These are phyloP conservation scores for Trichothecium sympodiale DNA, from an alignment of 2,329 filamentous ascomycete genomes.

Conservation along the genomic window DNA sequence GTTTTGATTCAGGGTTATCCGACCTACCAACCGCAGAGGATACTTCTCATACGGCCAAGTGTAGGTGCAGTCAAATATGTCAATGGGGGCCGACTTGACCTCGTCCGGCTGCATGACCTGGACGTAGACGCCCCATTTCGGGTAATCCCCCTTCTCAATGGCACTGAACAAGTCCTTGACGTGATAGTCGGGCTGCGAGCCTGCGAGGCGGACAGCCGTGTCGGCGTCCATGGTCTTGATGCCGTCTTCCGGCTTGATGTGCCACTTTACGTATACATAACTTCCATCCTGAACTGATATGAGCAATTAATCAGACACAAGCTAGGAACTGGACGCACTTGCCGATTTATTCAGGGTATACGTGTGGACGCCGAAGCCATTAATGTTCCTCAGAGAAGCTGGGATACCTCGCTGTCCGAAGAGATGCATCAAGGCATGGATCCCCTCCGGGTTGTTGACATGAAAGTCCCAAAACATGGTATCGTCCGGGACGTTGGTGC, in stretches of 20 bases:
- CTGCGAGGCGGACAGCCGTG: too few species aligned
- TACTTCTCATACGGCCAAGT: conserved; percentile 55
- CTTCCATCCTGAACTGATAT: too few species aligned
- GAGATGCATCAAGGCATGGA: conserved; percentile 52
- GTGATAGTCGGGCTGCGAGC: conserved; percentile 37
- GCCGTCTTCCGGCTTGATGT: too few species aligned
- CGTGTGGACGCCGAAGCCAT: conserved; percentile 76
- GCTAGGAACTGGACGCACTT: too few species aligned
- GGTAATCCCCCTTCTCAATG: conserved; percentile 39
- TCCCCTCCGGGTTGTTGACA: conserved; percentile 48
- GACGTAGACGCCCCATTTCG: conserved; percentile 42
- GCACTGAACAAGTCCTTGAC: conserved; percentile 42
- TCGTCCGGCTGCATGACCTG: conserved; percentile 40
- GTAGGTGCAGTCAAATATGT: conserved; percentile 60
- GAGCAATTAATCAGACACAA: too few species aligned
- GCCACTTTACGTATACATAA: too few species aligned
- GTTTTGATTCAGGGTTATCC: conserved; percentile 54
- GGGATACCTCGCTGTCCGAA: conserved; percentile 65
- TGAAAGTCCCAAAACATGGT: conserved; percentile 59
- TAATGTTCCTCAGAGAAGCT: conserved; percentile 72
- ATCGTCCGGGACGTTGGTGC: conserved; percentile 1
- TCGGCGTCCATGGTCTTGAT: conserved; percentile 43
- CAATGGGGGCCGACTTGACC: conserved; percentile 38
- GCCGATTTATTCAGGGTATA: conserved; percentile 61
- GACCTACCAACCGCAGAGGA: conserved; percentile 49